These are phyloP conservation scores for Aphanocladium album DNA, from an alignment of 2,329 filamentous ascomycete species.

Conservation along the genomic window DNA sequence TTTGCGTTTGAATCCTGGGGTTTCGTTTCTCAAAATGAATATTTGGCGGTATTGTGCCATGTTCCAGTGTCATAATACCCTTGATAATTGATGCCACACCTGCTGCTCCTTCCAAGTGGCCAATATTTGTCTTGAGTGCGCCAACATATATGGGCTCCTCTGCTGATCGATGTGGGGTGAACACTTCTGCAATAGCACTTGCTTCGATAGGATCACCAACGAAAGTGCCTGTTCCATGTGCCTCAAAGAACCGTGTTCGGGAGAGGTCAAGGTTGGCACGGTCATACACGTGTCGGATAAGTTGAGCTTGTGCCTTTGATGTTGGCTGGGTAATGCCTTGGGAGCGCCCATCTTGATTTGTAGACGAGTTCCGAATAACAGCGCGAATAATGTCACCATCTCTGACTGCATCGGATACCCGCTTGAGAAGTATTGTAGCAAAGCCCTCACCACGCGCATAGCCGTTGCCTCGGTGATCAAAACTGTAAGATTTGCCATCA, in stretches of 20 bases:
- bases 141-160: slow-evolving; percentile 22
- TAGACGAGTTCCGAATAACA: slow-evolving; percentile 27
- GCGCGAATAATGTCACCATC: slow-evolving; percentile 36
- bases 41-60: no score
- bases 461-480: slow-evolving; percentile 38
- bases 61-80: slow-evolving; percentile 17
- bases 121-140: slow-evolving; percentile 34
- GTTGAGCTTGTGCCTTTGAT: slow-evolving; percentile 26
- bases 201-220: slow-evolving; percentile 39
- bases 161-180: slow-evolving; percentile 15
- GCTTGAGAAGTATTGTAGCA: no score
- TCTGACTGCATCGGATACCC: slow-evolving; percentile 22
- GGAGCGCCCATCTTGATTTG: slow-evolving; percentile 35
- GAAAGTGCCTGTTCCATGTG: slow-evolving; percentile 41
- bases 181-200: slow-evolving; percentile 28
- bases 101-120: slow-evolving; percentile 31
- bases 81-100: slow-evolving; percentile 30
- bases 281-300: slow-evolving; percentile 36
- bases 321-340: slow-evolving; percentile 37
- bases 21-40: no score
- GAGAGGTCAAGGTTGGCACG: slow-evolving; percentile 22
- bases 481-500: slow-evolving; percentile 25
- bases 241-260: slow-evolving; percentile 29
- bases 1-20: no score
- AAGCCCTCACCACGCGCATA: slow-evolving; percentile 44